phyloP scores from a whole-genome alignment of 192 early-diverging fungal genomes.

The Coemansia sp. region DNA sequence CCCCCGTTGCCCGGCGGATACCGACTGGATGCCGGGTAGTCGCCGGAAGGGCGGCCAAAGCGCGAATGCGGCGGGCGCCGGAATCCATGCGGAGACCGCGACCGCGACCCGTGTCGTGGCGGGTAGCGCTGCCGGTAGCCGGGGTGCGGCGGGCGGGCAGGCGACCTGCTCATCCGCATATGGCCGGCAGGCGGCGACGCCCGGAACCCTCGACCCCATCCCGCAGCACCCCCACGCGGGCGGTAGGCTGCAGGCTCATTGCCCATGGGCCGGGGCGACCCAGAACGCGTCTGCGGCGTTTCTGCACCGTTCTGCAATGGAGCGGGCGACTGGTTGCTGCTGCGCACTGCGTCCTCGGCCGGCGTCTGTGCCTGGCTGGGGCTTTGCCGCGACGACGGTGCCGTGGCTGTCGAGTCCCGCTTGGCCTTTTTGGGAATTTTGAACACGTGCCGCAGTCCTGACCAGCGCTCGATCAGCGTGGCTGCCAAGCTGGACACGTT shows the following conservation, averaged over 20 bases:
- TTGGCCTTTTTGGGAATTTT: constrained; percentile 49
- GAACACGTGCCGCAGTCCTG: constrained; percentile 35
- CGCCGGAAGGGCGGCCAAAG: background rate
- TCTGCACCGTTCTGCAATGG: constrained; percentile 16
- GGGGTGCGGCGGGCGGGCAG: constrained; percentile 14
- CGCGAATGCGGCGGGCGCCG: constrained; percentile 8
- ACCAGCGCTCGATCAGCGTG: constrained; percentile 40
- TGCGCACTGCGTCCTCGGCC: background rate
- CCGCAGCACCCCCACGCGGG: background rate
- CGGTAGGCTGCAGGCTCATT: background rate
- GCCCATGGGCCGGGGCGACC: constrained; percentile 9
- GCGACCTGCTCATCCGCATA: constrained; percentile 17
- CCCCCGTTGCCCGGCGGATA: background rate
- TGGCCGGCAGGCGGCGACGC: constrained; percentile 17
- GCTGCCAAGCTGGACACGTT: constrained; percentile 31
- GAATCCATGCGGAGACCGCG: constrained; percentile 25
- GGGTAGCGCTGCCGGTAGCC: constrained; percentile 1
- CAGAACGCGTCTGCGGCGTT: constrained; percentile 17
- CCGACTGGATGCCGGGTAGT: background rate
- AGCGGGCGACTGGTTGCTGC: constrained; percentile 3
- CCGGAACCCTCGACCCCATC: constrained; percentile 11
- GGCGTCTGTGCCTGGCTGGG: constrained; percentile 20
- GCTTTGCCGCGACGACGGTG: constrained; percentile 20
- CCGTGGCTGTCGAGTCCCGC: constrained; percentile 29
- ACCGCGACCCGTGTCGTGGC: constrained; percentile 15